Evolutionary conservation across 306 rosid species (phyloP), one percentile per base, ranked within the genome.

Genomic region (Vicia faba): DNA sequence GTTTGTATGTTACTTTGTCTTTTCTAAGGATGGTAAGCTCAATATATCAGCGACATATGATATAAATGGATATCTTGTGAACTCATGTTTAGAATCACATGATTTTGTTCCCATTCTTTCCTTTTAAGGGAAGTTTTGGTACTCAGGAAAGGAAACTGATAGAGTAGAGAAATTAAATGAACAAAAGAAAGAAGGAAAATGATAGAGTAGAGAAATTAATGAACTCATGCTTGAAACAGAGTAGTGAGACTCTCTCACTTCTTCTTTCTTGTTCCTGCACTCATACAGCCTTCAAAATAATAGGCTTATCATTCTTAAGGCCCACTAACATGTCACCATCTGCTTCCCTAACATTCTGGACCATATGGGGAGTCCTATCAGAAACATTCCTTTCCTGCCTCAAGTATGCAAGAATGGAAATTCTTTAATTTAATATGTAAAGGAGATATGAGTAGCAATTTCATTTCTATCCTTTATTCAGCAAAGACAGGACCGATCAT

Each of bases 71-170:
- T 16, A 16, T 15, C 25, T 48, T 48, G 19, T 48, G 54, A 2
- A 48, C 11, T 11, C 11, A 2, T 15, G 56, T 33, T 41, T 57
- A 50, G 48, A 65, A 45, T 51, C 28, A 10, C 46, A 20, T 60
- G 57, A 70, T 53, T 65, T 80, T 16, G 54, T 55, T 64, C 14
- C 23, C 57, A 8, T 40, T 49, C 19, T 20, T 31, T 64, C 55
- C 40, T 31, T 43, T 33, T 62, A 31, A 72, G 40, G 31, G 64
- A 51, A 39, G 54, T 66, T 73, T 63, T 40, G 46, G 65, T 64
- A 53, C 29, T 33, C 41, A 35, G 25, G 10, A n/a, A n/a, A n/a
- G n/a, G n/a, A n/a, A n/a, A n/a, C n/a, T n/a, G n/a, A n/a, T n/a
- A n/a, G n/a, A n/a, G n/a, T n/a, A n/a, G n/a, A n/a, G n/a, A n/a